Base-by-base conservation (phyloP, 1,284 basidiomycete genomes). In the Mrakiaceae sp. region DNA sequence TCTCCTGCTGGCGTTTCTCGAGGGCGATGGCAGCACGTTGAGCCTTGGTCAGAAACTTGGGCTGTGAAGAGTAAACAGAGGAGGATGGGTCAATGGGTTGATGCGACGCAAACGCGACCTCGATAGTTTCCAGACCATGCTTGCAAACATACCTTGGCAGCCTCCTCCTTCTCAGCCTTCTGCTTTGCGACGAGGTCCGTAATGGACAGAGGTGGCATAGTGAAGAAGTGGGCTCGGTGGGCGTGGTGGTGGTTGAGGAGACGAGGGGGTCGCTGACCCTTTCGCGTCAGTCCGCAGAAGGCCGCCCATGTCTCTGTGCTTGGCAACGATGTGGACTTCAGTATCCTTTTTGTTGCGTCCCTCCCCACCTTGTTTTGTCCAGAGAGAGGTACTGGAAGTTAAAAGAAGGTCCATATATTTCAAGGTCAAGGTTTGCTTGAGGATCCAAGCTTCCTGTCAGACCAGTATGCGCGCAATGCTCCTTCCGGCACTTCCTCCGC, bases 11-110 rank as follows among this genome's bases (percentile, higher is more conserved):
- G n/a, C 91, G 85, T 72, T 90, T 87, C 49, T 86, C 84, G 68
- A 95, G 87, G 1, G 92, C 93, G 50, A 94, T 78, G 71, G 84
- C 84, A n/a, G 88, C 88, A 56, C 91, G 84, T 72, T 93, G 87
- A 70, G 90, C 88, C 75, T 87, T 94, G 3, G 87, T 84, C 16
- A 95, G 80, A 78, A 95, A 95, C 74, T 84, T 92, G 47, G 90
- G 90, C 90, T 93, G 75, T 27, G 47, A 14, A 16, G 47, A 62
- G 43, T 49, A 47, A 60, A 39, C 16, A 57, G 62, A 60, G 49
- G 55, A 51, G 51, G 14, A 48, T 48, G 55, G 50, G 60, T 54
- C 40, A 54, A 46, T 42, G 56, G 39, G 39, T 39, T 47, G 51
- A 42, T 55, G 16, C 27, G n/a, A 48, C 1, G 64, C 16, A 27